Percentiles rank a stretch among this genome's conserved stretches.
phyloP scores from a whole-genome alignment of 192 early-diverging fungal genomes.

The Coemansia sp. region DNA sequence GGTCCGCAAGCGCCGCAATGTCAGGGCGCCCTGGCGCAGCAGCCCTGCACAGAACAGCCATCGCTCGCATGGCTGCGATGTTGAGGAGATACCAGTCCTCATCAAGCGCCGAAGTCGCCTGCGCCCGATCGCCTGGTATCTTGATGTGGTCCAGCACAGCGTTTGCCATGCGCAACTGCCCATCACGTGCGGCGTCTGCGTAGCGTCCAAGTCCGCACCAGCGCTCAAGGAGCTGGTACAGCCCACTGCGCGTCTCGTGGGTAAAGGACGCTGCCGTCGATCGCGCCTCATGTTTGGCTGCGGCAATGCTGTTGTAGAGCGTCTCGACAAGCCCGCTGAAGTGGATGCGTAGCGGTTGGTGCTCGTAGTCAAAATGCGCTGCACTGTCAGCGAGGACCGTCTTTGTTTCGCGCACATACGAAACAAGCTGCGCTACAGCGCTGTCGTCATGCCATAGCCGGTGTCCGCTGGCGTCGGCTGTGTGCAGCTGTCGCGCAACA shows the following conservation, averaged over 20 bases:
- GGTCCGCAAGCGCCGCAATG: slow-evolving; percentile 12
- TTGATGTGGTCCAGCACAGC: slow-evolving; percentile 67
- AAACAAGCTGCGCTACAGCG: slow-evolving; percentile 64
- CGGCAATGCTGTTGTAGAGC: slow-evolving; percentile 72
- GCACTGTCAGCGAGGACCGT: slow-evolving; percentile 74
- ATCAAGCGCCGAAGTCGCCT: slow-evolving; percentile 66
- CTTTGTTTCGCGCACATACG: slow-evolving; percentile 75
- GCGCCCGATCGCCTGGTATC: slow-evolving; percentile 68
- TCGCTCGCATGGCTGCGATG: slow-evolving; percentile 76
- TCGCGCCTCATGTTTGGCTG: slow-evolving; percentile 9
- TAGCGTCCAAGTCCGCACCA: slow-evolving; percentile 88
- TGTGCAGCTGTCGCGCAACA: slow-evolving; percentile 48
- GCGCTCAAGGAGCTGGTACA: slow-evolving; percentile 85
- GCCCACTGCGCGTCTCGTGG: slow-evolving; percentile 68
- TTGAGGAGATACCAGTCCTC: slow-evolving; percentile 76
- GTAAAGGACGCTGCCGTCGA: slow-evolving; percentile 54
- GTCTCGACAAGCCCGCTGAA: slow-evolving; percentile 87
- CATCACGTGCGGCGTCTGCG: slow-evolving; percentile 56
- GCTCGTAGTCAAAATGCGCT: slow-evolving; percentile 82
- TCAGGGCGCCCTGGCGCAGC: slow-evolving; percentile 3
- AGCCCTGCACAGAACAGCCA: slow-evolving; percentile 75
- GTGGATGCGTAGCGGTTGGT: slow-evolving; percentile 81
- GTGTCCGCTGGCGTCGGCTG: slow-evolving; percentile 57
- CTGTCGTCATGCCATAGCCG: slow-evolving; percentile 48
- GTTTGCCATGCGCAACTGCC: slow-evolving; percentile 68